Evolutionary conservation across 2,329 filamentous ascomycete genomes (phyloP), one percentile per base, ranked within the genome.

Genomic region (Diatrype stigma): DNA sequence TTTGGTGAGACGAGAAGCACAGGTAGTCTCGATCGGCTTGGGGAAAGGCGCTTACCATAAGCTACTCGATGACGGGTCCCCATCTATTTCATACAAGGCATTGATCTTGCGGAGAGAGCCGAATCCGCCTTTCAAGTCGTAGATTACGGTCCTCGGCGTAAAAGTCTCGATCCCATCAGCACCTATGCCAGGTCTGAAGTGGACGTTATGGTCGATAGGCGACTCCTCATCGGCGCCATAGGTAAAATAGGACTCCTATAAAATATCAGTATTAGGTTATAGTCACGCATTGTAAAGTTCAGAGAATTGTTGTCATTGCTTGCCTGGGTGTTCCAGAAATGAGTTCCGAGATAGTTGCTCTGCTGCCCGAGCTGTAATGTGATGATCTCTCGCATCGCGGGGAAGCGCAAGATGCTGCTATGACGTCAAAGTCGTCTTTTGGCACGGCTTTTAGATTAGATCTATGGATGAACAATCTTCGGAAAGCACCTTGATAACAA

Each of bases 311-410:
- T 40, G 14, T 26, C 6, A 37, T 45, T 21, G 26, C 65, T 56
- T 63, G 90, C 89, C 77, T 96, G 93, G 6, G 89, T 79, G 63
- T 99, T 99, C 94, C 94, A 99, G 70, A 96, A 99, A 73, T 99
- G 94, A 0, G 92, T 95, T 28, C 88, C 92, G 21, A 95, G 75
- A 64, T 96, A 96, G 70, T 99, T 99, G 68, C 89, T 92, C 66
- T 89, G 85, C 67, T 96, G 87, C 42, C 94, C 94, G 53, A 97
- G 84, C 76, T 99, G 94, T 44, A 99, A 76, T 0, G 93, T 96
- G 55, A 99, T 78, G 55, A 97, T 90, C 72, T 99, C 94, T 71
- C 92, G 90, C 94, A 99, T 97, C 28, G 45, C 49, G 47, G 22
- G 26, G 42, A 21, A 30, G 23, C 14, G 30, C 45, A n/a, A 35